Conservation (phyloP, 345 rosid genomes). For the Crucihimalaya himalaica region DNA sequence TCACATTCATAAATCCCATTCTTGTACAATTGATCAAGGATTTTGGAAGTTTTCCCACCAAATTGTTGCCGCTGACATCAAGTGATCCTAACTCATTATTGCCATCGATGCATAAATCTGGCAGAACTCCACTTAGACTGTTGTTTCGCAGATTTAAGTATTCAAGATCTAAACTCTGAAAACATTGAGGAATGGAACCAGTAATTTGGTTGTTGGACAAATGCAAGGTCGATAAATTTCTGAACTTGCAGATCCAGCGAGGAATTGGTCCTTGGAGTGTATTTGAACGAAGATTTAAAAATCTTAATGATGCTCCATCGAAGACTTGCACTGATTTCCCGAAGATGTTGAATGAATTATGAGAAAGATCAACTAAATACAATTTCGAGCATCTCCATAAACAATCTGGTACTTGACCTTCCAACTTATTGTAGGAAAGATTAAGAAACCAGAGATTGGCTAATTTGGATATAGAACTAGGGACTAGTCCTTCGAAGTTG, state of each 20-base stretch:
- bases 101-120: too few relatives aligned
- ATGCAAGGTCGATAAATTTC: rapidly evolving
- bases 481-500: background rate
- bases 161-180: too few relatives aligned
- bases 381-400: background rate
- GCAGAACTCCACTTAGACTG: too few relatives aligned
- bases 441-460: slow-evolving; percentile 22
- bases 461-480: background rate
- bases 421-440: slow-evolving; percentile 41
- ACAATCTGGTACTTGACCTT: slow-evolving; percentile 3
- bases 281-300: slow-evolving; percentile 6
- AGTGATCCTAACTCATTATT: too few relatives aligned
- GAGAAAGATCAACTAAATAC: background rate
- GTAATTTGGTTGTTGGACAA: background rate
- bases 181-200: too few relatives aligned
- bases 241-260: background rate
- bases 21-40: too few relatives aligned
- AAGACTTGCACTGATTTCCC: background rate
- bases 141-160: too few relatives aligned
- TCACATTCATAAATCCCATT: too few relatives aligned
- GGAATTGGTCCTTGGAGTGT: slow-evolving; percentile 34
- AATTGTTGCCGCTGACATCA: too few relatives aligned
- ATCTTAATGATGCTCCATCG: background rate
- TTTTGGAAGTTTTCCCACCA: too few relatives aligned
- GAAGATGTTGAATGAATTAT: background rate